Base-by-base conservation (phyloP, 1,139 yeast genomes). In the Insectozyma bohioensis region DNA sequence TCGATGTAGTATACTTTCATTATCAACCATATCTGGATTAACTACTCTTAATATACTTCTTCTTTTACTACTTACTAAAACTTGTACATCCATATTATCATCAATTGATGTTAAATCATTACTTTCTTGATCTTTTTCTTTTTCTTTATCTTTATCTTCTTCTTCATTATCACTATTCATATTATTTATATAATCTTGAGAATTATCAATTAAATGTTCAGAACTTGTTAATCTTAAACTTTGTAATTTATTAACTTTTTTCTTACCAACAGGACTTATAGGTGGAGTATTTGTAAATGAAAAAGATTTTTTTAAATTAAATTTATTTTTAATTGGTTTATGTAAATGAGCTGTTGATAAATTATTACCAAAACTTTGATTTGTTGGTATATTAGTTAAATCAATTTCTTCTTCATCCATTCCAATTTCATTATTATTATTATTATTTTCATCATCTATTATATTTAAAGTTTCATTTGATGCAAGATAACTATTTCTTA, bases 21-120 rank as follows among this genome's bases (percentile, higher is more conserved):
- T 6, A 20, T 13, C 27, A 4, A 41, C 70, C 5, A 54, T 26
- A 44, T 75, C 80, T 0, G 94, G 94, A 47, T 84, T 84, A 31
- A 79, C 70, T 23, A 84, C 79, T 21, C 83, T 61, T 31, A 84
- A 60, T 30, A 72, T 72, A 1, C 84, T 70, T 35, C 86, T 59
- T 45, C 90, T 63, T 49, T 78, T 77, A n/a, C 85, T 76, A 37
- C 86, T 76, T 7, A 83, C 90, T 41, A 84, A 56, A 6, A 84
- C 84, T 51, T 83, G 92, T 0, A 80, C 90, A 41, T 83, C 90
- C 43, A 82, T 56, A 24, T 71, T 65, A 24, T 65, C 65, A 40
- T 72, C 72, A 9, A 67, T 51, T 4, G 47, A 43, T 13, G 50
- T 51, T n/a, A 52, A 43, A 24, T 56, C 59, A 7, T 52, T 42